phyloP scores from a whole-genome alignment of 805 yeast genomes.

The Hanseniaspora thailandica region DNA sequence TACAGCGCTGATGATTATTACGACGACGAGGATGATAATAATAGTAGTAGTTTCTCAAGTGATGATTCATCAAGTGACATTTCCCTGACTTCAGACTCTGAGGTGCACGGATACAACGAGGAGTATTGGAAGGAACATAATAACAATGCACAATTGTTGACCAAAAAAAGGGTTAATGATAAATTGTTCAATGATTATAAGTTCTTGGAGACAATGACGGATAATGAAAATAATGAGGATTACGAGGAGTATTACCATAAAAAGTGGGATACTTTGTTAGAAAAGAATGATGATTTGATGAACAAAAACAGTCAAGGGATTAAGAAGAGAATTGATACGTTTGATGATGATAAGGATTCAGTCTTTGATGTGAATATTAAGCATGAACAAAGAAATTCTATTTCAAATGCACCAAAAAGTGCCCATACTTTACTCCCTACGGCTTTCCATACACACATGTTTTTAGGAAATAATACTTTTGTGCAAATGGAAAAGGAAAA shows the following conservation, averaged over 20 bases:
- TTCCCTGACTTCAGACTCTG: slow-evolving; percentile 26
- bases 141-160: background rate
- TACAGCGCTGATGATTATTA: slow-evolving; percentile 1
- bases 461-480: slow-evolving; percentile 37
- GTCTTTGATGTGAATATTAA: background rate
- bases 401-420: slow-evolving; percentile 50
- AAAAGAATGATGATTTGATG: slow-evolving; percentile 1
- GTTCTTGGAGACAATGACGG: background rate
- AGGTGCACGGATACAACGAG: slow-evolving; percentile 18
- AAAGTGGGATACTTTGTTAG: slow-evolving; percentile 11
- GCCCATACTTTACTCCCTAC: slow-evolving; percentile 49
- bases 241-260: slow-evolving; percentile 10
- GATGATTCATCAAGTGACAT: slow-evolving; percentile 17
- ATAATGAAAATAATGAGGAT: background rate
- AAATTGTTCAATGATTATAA: background rate
- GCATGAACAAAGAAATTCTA: background rate
- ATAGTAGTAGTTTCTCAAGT: slow-evolving; percentile 7
- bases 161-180: background rate
- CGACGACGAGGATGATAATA: background rate
- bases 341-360: slow-evolving; percentile 1
- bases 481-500: slow-evolving; percentile 21
- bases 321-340: slow-evolving; percentile 5
- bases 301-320: background rate
- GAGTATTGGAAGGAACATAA: slow-evolving; percentile 13
- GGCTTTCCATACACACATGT: slow-evolving; percentile 51